These are phyloP conservation scores for Castanea mollissima DNA, from an alignment of 306 rosid species.

Conservation along the genomic window DNA sequence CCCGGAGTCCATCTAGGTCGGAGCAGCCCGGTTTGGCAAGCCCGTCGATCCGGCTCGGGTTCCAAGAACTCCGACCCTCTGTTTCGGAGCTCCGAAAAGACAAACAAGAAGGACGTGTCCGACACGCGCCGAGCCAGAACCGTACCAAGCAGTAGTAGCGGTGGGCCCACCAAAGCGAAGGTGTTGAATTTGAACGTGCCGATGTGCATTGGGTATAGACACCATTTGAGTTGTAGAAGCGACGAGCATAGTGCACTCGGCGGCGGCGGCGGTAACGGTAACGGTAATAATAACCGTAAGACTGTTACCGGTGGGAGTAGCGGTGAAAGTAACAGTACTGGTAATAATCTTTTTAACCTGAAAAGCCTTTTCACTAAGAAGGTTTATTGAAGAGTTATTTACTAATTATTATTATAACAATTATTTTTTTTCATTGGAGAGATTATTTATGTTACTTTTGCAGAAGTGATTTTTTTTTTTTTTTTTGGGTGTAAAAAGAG, in stretches of 20 bases:
- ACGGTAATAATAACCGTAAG: neutral
- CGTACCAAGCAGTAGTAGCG: no score
- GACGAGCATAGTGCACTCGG: conserved; percentile 46
- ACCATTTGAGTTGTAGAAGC: conserved; percentile 64
- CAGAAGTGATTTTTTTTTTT: neutral
- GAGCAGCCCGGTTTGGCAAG: conserved; percentile 95
- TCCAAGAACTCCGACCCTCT: conserved; percentile 34
- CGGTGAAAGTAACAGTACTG: conserved; percentile 32
- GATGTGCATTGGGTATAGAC: conserved; percentile 70
- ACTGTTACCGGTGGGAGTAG: conserved; percentile 16
- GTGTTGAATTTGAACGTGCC: conserved; percentile 87
- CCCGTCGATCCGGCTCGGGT: conserved; percentile 43
- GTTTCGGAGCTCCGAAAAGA: conserved; percentile 30
- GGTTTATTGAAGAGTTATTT: conserved; percentile 21
- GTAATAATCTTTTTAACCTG: conserved; percentile 69
- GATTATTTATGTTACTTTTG: neutral
- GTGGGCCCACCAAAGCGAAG: conserved; percentile 22
- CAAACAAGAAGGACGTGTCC: conserved; percentile 32
- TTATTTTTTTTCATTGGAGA: conserved; percentile 22
- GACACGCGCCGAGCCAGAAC: conserved; percentile 46
- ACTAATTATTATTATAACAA: conserved; percentile 1
- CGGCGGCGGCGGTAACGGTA: conserved; percentile 1
- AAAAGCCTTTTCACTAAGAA: conserved; percentile 77
- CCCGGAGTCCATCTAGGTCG: conserved; percentile 80
- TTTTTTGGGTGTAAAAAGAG: neutral